These are phyloP conservation scores for Neonothopanus nambi DNA, from an alignment of 1,284 basidiomycete species.

Conservation along the genomic window DNA sequence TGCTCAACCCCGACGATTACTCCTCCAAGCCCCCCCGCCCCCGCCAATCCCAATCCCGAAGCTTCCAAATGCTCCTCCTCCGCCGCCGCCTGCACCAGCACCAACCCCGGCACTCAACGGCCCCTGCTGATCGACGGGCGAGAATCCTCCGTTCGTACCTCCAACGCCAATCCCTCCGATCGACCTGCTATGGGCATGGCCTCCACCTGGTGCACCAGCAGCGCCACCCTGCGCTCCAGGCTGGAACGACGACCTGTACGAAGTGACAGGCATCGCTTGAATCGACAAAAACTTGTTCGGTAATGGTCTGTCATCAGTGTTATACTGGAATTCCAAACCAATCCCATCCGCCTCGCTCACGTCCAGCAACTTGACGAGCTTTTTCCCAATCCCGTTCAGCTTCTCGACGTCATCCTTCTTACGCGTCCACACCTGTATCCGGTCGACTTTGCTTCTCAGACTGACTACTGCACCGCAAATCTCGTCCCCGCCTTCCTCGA, in stretches of 20 bases:
- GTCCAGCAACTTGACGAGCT: constrained; percentile 80
- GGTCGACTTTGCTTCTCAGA: constrained; percentile 81
- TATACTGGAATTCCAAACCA: constrained; percentile 86
- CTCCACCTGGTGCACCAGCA: constrained; percentile 2
- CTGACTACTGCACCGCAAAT: constrained; percentile 92
- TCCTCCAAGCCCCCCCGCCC: constrained; percentile 10
- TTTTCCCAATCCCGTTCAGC: constrained; percentile 82
- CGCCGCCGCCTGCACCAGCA: no score
- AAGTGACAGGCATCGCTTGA: constrained; percentile 62
- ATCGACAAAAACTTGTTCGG: constrained; percentile 82
- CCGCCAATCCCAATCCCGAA: constrained; percentile 48
- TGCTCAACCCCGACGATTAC: no score
- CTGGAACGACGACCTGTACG: constrained; percentile 66
- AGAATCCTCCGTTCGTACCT: background rate
- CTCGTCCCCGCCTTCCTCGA: constrained; percentile 79
- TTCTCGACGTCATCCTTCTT: constrained; percentile 80
- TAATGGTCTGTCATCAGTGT: constrained; percentile 76
- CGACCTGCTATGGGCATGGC: constrained; percentile 8
- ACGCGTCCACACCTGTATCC: constrained; percentile 90
- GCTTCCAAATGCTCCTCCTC: constrained; percentile 51
- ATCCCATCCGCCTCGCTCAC: constrained; percentile 77
- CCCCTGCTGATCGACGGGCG: constrained; percentile 26
- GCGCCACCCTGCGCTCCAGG: background rate
- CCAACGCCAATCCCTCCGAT: constrained; percentile 10
- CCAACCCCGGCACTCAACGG: constrained; percentile 24